These are phyloP conservation scores for Acacia acuminata DNA, from an alignment of 306 rosid genomes.

Conservation along the genomic window DNA sequence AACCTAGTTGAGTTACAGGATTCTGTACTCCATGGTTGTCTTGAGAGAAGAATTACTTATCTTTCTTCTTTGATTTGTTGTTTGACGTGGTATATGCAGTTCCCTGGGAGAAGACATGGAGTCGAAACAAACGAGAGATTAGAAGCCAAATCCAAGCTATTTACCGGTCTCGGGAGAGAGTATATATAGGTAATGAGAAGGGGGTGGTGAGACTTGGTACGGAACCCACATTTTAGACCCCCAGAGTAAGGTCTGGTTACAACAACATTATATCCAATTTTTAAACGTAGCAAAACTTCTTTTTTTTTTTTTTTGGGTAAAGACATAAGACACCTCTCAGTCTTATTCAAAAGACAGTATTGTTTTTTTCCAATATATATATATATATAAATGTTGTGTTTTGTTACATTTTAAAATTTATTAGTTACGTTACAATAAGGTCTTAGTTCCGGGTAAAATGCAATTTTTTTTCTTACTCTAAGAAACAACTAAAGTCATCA, in stretches of 20 bases:
- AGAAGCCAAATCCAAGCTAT: conserved; percentile 12
- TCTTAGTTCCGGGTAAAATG: background rate
- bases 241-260: background rate
- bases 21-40: conserved; percentile 48
- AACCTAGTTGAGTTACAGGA: conserved; percentile 58
- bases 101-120: conserved; percentile 61
- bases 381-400: background rate
- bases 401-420: background rate
- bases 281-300: background rate
- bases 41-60: conserved; percentile 35
- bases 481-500: background rate
- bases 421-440: background rate
- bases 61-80: conserved; percentile 85
- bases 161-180: background rate
- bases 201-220: background rate
- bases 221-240: background rate
- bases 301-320: background rate
- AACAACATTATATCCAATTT: background rate
- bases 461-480: background rate
- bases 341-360: background rate
- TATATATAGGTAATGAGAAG: background rate
- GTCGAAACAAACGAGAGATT: conserved; percentile 11
- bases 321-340: background rate
- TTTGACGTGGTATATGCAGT: conserved; percentile 73
- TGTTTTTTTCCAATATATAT: background rate